A percentile compares a stretch with the other conserved stretches of the same genome.
These are phyloP conservation scores for Lachnellula hyalina DNA, from an alignment of 2,329 filamentous ascomycete species.

Conservation along the genomic window DNA sequence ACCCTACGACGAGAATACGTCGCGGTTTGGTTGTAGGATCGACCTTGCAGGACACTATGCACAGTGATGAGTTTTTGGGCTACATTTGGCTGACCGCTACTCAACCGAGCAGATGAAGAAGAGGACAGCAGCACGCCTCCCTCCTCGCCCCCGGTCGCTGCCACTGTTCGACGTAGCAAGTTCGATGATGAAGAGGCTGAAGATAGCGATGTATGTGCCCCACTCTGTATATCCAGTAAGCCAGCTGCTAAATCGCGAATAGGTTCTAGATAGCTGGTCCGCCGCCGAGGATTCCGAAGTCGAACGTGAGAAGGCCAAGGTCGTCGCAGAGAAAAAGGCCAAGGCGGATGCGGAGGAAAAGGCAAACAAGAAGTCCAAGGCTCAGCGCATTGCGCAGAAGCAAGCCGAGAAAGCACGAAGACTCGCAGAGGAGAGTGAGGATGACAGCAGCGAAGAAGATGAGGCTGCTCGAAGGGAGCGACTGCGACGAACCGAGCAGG, in stretches of 20 bases:
- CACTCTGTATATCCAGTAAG: not conserved
- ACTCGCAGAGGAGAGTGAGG: conserved; percentile 50
- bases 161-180: conserved; percentile 44
- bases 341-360: conserved; percentile 85
- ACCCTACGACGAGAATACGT: conserved; percentile 4
- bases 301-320: conserved; percentile 90
- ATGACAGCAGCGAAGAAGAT: conserved; percentile 59
- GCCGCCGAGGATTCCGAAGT: conserved; percentile 94
- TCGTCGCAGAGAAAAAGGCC: conserved; percentile 77
- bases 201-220: conserved; percentile 62
- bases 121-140: conserved; percentile 47
- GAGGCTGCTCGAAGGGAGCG: conserved; percentile 71
- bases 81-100: conserved; percentile 27
- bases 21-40: conserved; percentile 16
- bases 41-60: conserved; percentile 22
- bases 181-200: conserved; percentile 91
- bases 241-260: conserved; percentile 43
- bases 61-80: conserved; percentile 15
- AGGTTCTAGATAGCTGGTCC: conserved; percentile 87
- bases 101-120: conserved; percentile 32
- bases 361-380: conserved; percentile 85
- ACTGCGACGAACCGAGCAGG: conserved; percentile 74
- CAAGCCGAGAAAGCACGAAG: conserved; percentile 52
- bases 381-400: conserved; percentile 78
- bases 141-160: conserved; percentile 23